Evolutionary conservation across 2,329 filamentous ascomycete species (phyloP), one percentile per base, ranked within the genome.

Genomic region (Escovopsis sp.): DNA sequence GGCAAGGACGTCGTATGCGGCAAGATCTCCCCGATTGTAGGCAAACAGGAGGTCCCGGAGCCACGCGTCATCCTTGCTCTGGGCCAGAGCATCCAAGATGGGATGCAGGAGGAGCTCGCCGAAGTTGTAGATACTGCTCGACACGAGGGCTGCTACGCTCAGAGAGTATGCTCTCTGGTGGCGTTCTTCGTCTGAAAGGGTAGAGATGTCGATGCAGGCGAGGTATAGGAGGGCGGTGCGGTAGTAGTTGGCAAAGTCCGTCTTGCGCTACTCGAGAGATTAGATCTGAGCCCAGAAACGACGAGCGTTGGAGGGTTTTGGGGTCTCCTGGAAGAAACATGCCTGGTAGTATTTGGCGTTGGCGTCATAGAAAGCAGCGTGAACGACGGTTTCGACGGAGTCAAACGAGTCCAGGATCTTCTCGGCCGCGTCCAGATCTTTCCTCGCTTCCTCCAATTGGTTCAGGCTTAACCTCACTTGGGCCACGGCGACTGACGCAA

Each of bases 51-150:
- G 79, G 36, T 95, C 85, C 49, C 87, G 84, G 49, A 98, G 75
- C 91, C 91, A 98, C 41, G 79, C 71, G 59, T 93, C 77, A 36
- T 80, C 74, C 23, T 82, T 80, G 53, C 80, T 77, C 55, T 71
- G 71, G 23, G 60, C 58, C 41, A 98, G 76, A 18, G 83, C 81
- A 58, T 94, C 85, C 49, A 98, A 80, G 57, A 98, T 94, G 4
- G 91, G 91, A 61, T 98, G 91, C 52, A 98, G 76, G 30, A 98
- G 77, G n/a, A 98, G 80, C 70, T 98, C 91, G 62, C 91, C 91
- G 55, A 98, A 98, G 70, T 98, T 98, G 77, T 98, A 96, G 67
- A 96, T 98, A 55, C 79, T 85, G 56, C 89, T 85, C 40, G 88
- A 95, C 34, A 95, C 84, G 8, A 98, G 74, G 9, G 91, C 91